Conservation (phyloP, 805 yeast species). For the Zygoascus flipseniorum region DNA sequence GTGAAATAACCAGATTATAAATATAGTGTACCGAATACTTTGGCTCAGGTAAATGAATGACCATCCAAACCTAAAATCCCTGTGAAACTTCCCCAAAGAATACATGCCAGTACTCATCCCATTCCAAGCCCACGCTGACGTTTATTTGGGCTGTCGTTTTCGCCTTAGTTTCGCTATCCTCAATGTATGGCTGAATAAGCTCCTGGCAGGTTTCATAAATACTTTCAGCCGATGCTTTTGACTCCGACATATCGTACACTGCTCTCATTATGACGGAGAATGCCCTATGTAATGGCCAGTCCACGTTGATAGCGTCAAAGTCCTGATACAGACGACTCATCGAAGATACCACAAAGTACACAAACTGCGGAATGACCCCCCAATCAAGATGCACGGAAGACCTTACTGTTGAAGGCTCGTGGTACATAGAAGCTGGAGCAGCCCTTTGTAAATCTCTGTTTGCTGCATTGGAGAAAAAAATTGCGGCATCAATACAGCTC, state of each 20-base stretch:
- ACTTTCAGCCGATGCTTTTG: neutral
- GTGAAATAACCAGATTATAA: too few species aligned
- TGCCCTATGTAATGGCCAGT: neutral
- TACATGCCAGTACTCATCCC: neutral
- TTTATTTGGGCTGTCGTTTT: neutral
- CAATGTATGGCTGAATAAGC: neutral
- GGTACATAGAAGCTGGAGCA: neutral
- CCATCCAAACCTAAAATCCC: neutral
- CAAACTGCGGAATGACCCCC: neutral
- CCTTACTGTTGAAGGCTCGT: neutral
- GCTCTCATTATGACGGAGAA: neutral
- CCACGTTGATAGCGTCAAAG: neutral
- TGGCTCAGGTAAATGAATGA: too few species aligned
- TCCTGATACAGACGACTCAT: neutral
- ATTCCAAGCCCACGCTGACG: neutral
- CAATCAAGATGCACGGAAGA: neutral
- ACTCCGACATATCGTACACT: neutral
- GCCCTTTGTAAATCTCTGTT: neutral
- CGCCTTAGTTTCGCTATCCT: neutral
- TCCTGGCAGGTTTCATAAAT: neutral
- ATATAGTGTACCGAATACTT: too few species aligned
- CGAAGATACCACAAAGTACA: neutral
- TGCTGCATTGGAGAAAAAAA: neutral
- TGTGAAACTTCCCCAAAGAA: neutral
- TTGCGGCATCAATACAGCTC: neutral